Conservation (phyloP, 805 yeast species). For the Wickerhamomyces hampshirensis region DNA sequence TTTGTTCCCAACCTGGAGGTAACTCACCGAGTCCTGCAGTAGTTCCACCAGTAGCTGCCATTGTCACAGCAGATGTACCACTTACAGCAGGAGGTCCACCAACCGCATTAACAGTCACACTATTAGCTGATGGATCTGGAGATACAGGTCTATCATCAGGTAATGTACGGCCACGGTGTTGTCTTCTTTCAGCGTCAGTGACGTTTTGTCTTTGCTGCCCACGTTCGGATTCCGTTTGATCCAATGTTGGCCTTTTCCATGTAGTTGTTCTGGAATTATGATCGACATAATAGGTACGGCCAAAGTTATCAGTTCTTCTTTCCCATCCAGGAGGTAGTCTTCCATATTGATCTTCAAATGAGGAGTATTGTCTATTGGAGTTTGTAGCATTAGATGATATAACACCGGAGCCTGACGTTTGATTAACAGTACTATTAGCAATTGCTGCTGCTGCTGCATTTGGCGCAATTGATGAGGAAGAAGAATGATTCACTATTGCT, state of each 20-base stretch:
- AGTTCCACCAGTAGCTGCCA: slow-evolving; percentile 73
- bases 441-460: slow-evolving; percentile 13
- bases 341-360: slow-evolving; percentile 96
- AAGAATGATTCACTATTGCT: slow-evolving; percentile 18
- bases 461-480: slow-evolving; percentile 9
- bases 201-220: slow-evolving; percentile 54
- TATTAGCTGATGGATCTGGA: slow-evolving; percentile 24
- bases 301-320: slow-evolving; percentile 94
- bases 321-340: slow-evolving; percentile 99
- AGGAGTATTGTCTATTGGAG: slow-evolving; percentile 63
- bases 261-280: slow-evolving; percentile 97
- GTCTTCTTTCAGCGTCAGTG: slow-evolving; percentile 85
- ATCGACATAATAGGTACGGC: slow-evolving; percentile 96
- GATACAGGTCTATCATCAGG: slow-evolving; percentile 53
- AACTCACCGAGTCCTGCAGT: slow-evolving; percentile 95
- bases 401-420: slow-evolving; percentile 21
- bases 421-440: slow-evolving; percentile 14
- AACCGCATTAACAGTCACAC: slow-evolving; percentile 44
- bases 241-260: slow-evolving; percentile 95
- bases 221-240: slow-evolving; percentile 67
- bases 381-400: slow-evolving; percentile 3
- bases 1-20: slow-evolving; percentile 99
- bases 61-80: slow-evolving; percentile 58
- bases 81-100: slow-evolving; percentile 40
- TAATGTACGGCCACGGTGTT: slow-evolving; percentile 84